Percentiles rank a stretch among this genome's conserved stretches.
These are phyloP conservation scores for Clavariopsis aquatica DNA, from an alignment of 495 filamentous ascomycete genomes.

Conservation along the genomic window DNA sequence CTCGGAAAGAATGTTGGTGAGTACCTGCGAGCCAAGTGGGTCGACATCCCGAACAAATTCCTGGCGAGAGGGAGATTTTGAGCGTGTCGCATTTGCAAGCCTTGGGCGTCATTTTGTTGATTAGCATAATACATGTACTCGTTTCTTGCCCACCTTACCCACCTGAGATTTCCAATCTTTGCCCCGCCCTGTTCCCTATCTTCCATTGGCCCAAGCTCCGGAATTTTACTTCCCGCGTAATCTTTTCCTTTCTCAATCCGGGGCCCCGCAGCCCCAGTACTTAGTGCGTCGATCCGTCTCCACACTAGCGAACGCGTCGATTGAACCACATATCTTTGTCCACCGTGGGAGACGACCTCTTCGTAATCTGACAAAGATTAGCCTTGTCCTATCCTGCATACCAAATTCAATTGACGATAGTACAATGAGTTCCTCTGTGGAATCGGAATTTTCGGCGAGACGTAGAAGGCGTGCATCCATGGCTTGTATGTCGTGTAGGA, in stretches of 20 bases:
- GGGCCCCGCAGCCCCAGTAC: constrained; percentile 11
- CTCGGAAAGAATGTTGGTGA: constrained; percentile 37
- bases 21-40: constrained; percentile 20
- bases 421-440: constrained; percentile 10
- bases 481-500: constrained; percentile 19
- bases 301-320: constrained; percentile 6
- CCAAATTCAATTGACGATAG: neutral
- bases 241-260: constrained; percentile 18
- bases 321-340: constrained; percentile 10
- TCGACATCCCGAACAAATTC: constrained; percentile 33
- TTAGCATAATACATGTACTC: too few relatives aligned
- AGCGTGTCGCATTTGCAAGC: neutral
- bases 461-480: constrained; percentile 17
- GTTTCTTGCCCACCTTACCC: too few relatives aligned
- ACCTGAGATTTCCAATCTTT: too few relatives aligned
- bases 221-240: constrained; percentile 12
- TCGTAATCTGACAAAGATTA: constrained; percentile 1
- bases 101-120: too few relatives aligned
- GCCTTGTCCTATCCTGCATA: neutral
- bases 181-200: too few relatives aligned
- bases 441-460: constrained; percentile 22
- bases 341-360: constrained; percentile 5
- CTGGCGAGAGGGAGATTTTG: constrained; percentile 11
- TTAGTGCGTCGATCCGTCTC: constrained; percentile 13
- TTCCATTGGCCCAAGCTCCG: too few relatives aligned